Evolutionary conservation across 148 eudicot genomes (phyloP).

Genomic region (Polygonum aviculare): DNA sequence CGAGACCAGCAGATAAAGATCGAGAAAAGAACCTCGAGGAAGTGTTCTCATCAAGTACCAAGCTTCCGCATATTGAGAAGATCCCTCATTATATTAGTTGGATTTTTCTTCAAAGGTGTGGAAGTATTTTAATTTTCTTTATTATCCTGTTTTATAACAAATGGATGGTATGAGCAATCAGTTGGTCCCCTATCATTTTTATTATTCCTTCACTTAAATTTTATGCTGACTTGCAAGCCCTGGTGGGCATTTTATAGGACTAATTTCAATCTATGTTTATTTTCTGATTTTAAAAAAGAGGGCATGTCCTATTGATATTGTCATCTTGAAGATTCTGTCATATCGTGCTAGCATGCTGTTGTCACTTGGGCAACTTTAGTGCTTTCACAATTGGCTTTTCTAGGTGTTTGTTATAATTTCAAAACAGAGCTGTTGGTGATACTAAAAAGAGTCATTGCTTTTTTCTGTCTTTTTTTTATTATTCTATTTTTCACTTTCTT

Average conservation of each 20-base stretch:
- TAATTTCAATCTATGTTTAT: neutral
- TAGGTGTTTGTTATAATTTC: neutral
- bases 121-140: neutral
- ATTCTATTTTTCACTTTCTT: too few relatives aligned
- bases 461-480: neutral
- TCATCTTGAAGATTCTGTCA: neutral
- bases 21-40: slow-evolving; percentile 33
- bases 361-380: neutral
- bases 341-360: neutral
- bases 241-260: neutral
- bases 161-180: neutral
- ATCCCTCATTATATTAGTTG: slow-evolving; percentile 78
- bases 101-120: slow-evolving; percentile 68
- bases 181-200: neutral
- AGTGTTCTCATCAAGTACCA: slow-evolving; percentile 32
- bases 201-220: neutral
- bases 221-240: neutral
- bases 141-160: neutral
- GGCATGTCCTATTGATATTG: neutral
- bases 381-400: neutral
- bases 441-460: neutral
- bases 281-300: neutral
- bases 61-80: slow-evolving; percentile 49
- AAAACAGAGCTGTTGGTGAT: neutral
- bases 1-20: slow-evolving; percentile 46